Evolutionary conservation across 495 filamentous ascomycete species (phyloP), one percentile per base, ranked within the genome.

Genomic region (Amphirosellinia nigrospora): DNA sequence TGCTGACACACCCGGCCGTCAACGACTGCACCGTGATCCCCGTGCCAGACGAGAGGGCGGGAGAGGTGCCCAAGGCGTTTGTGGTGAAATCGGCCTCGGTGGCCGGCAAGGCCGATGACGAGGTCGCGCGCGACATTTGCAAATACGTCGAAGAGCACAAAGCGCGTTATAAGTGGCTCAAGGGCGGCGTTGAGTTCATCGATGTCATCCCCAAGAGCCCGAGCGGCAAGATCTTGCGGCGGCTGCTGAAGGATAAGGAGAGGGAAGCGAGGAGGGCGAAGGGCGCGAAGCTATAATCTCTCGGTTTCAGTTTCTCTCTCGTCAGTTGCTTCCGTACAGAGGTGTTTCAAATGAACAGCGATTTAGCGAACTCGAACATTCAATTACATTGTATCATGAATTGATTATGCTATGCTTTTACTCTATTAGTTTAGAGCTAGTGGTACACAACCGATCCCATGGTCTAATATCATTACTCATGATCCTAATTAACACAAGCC

Each of bases 151-250:
- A 94, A 76, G 84, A 94, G 43, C 89, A 94, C 80, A 97, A 97
- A 80, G 90, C 92, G 4, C 86, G 89, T 52, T 92, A 97, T 77
- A 97, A 97, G 86, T 94, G 93, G 92, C 81, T 97, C 69, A 92
- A 90, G 79, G 94, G 94, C 4, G 93, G 94, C 6, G 84, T 97
- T 10, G 86, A 90, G 74, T 98, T 98, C 74, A 77, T 90, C 28
- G 88, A 90, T 66, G 81, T 75, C 43, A 87, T 98, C 67, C 94
- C 95, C 23, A 97, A 97, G 85, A 96, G 92, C 73, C 91, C 95
- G 0, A 94, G 91, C 77, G 94, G 94, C 15, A 97, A 98, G 89
- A 97, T 98, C 72, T 77, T 98, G 75, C 83, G 94, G 48, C 85
- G 93, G 23, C 73, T 96, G 72, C 79, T 98, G 66, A 87, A 93